These are phyloP conservation scores for Aspergillus alliaceus DNA, from an alignment of 2,329 filamentous ascomycete species.

Conservation along the genomic window DNA sequence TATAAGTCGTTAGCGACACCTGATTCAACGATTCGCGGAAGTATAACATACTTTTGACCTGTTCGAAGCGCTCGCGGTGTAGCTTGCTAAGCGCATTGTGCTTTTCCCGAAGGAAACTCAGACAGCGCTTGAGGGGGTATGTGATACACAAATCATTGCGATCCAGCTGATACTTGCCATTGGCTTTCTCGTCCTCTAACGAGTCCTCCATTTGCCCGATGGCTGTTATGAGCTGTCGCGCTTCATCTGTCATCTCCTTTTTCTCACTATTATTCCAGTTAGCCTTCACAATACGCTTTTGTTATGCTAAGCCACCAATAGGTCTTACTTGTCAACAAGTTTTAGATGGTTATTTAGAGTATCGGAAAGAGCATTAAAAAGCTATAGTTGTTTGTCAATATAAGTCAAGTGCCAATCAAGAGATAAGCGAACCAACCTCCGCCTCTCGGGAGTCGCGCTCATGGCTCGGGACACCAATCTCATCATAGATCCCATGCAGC, in stretches of 20 bases:
- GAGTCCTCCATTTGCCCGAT: constrained; percentile 95
- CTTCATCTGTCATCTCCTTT: constrained; percentile 85
- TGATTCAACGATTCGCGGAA: neutral
- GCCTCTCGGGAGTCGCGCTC: constrained; percentile 87
- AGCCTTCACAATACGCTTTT: neutral
- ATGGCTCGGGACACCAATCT: constrained; percentile 92
- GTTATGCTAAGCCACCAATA: neutral
- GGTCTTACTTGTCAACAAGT: constrained; percentile 66
- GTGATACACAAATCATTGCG: constrained; percentile 73
- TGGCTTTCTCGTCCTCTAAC: constrained; percentile 71
- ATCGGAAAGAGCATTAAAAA: constrained; percentile 88
- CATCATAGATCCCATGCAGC: constrained; percentile 91
- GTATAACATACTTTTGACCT: constrained; percentile 76
- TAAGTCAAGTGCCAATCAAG: neutral
- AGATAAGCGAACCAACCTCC: constrained; percentile 63
- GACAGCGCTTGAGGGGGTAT: constrained; percentile 77
- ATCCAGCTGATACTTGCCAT: constrained; percentile 64
- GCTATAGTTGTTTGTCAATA: constrained; percentile 51
- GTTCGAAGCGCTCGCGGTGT: constrained; percentile 89
- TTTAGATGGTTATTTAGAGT: constrained; percentile 88
- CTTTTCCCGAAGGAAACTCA: constrained; percentile 81
- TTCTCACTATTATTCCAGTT: constrained; percentile 64
- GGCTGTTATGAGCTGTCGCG: constrained; percentile 75
- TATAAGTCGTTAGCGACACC: constrained; percentile 41
- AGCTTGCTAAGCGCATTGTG: constrained; percentile 75